Evolutionary conservation across 73 alveolate species (phyloP), one percentile per base, ranked within the genome.

Genomic region (Breviolum minutum): DNA sequence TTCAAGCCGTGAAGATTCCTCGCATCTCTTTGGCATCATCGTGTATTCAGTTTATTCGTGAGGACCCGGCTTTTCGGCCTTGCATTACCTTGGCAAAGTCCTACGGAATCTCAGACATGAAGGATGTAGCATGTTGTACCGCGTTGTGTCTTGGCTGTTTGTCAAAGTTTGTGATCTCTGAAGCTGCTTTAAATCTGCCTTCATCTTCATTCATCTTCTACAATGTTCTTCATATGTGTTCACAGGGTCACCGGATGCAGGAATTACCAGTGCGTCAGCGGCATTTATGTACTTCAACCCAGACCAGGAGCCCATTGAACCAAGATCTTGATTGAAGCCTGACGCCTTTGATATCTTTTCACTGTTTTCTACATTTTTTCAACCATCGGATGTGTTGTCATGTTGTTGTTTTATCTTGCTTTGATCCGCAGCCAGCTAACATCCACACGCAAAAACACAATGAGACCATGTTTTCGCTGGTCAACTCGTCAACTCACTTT

Each of bases 271-370:
- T 54, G 97, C 97, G 14, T 90, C 97, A 13, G 70, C 97, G 29
- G 97, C 97, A 13, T 90, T 90, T 30, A 64, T 54, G 87, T 81
- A 90, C 32, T 90, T 90, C 97, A 90, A 76, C 97, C 97, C 97
- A 11, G 97, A 90, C 22, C 97, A 90, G 97, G 97, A 71, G 61
- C 27, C 20, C 70, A 8, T 1, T 13, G 87, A 10, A 24, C 30
- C 81, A 22, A 20, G 30, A 13, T 17, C 13, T 20, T 30, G 81
- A 12, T 71, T 71, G 32, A 16, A 20, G 13, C 81, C 32, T 30
- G 6, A 71, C 0, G 26, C 40, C 26, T 71, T 12, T 71, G 81
- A 30, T 20, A 20, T 12, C 26, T 71, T 11, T 71, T 20, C 13
- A 20, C n/a, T 71, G 81, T 76, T 76, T 5, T 40, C 54, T 40